Percentiles rank a stretch among this genome's conserved stretches.
These are phyloP conservation scores for Podaxis sp. DNA, from an alignment of 768 basidiomycete species.

Conservation along the genomic window DNA sequence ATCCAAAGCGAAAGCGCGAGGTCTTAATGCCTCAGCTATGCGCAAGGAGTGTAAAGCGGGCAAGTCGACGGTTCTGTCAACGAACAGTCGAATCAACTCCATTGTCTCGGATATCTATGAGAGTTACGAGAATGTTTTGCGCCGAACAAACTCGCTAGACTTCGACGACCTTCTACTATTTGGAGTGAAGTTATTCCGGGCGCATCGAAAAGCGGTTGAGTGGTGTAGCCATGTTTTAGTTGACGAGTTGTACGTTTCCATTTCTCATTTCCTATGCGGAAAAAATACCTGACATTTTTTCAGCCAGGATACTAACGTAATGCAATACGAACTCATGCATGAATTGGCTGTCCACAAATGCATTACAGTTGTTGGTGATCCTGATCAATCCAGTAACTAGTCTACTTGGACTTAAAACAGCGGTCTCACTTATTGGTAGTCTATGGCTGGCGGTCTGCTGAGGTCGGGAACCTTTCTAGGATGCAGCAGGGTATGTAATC, in stretches of 20 bases:
- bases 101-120: slow-evolving; percentile 55
- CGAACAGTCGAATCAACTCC: slow-evolving; percentile 27
- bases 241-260: slow-evolving; percentile 32
- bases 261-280: neutral
- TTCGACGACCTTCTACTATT: slow-evolving; percentile 54
- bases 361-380: slow-evolving; percentile 85
- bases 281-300: neutral
- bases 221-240: slow-evolving; percentile 28
- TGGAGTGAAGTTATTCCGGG: slow-evolving; percentile 18
- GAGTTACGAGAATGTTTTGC: slow-evolving; percentile 63
- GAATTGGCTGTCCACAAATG: slow-evolving; percentile 54
- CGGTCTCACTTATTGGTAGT: slow-evolving; percentile 35
- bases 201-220: slow-evolving; percentile 22
- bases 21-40: slow-evolving; percentile 44
- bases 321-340: slow-evolving; percentile 80
- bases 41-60: slow-evolving; percentile 20
- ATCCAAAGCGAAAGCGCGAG: slow-evolving; percentile 74
- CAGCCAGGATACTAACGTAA: slow-evolving; percentile 29
- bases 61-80: slow-evolving; percentile 12
- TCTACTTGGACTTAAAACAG: neutral
- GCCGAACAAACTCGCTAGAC: slow-evolving; percentile 70
- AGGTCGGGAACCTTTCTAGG: slow-evolving; percentile 67
- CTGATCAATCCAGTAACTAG: slow-evolving; percentile 76
- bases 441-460: slow-evolving; percentile 86
- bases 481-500: slow-evolving; percentile 60